Evolutionary conservation across 768 basidiomycete genomes (phyloP), one percentile per base, ranked within the genome.

Genomic region (Amanita thiersii): DNA sequence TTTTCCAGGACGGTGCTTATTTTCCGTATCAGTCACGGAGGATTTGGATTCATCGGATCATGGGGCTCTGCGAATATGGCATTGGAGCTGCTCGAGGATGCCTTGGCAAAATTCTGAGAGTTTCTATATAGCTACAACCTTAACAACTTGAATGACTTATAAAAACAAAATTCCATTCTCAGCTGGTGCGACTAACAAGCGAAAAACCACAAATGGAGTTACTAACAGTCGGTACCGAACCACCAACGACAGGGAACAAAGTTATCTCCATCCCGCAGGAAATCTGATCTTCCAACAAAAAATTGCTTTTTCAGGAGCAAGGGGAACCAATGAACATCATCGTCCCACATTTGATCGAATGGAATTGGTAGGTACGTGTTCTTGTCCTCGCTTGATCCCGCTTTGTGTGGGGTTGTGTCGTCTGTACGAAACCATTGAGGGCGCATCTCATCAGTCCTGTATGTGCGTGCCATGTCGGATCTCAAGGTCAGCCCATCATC

Each of bases 361-460:
- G 87, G 87, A 21, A 89, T 75, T 0, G 60, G 50, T 19, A 61
- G 56, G 4, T 62, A 46, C 17, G 49, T 44, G 14, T 20, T 24
- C 26, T 29, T 43, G 28, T 20, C 37, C 31, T 26, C 7, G 9
- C 20, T 34, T 29, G 31, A 12, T 30, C 31, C 32, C 26, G 8
- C 44, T 44, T n/a, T 50, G 45, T 29, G 29, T 28, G 32, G 29
- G 21, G 20, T 5, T 38, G 39, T 37, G 18, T 36, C 47, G 48
- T 51, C 44, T 17, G 69, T 50, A 11, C 69, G 60, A 54, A 87
- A 90, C 89, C 89, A 93, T 52, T 77, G 56, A 0, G 90, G 90
- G 14, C 69, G 69, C 89, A 93, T 93, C 56, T 93, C 90, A 23
- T 92, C 88, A 0, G 84, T 78, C 51, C 89, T 92, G 47, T 1